These are phyloP conservation scores for Penicillium occitanis DNA, from an alignment of 2,329 filamentous ascomycete genomes.

Conservation along the genomic window DNA sequence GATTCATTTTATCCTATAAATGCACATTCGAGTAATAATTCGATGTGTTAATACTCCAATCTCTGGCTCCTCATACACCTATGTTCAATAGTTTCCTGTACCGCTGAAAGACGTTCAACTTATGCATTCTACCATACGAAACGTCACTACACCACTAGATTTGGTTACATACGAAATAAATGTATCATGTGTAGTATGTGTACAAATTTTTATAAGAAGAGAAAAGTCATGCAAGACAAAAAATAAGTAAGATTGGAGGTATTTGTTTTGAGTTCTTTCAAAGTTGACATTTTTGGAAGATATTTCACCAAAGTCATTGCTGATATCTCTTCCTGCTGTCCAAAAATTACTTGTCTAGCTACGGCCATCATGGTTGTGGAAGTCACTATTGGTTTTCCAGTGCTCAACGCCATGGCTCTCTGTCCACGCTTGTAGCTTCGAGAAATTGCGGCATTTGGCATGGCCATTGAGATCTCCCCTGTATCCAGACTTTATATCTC, in stretches of 20 bases:
- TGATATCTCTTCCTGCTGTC: neutral
- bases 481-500: constrained; percentile 2
- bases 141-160: neutral
- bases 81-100: neutral
- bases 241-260: neutral
- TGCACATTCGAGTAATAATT: neutral
- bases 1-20: neutral
- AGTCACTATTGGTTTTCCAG: neutral
- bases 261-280: neutral
- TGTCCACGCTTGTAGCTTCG: constrained; percentile 9
- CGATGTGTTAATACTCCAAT: neutral
- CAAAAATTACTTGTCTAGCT: neutral
- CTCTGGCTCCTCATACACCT: neutral
- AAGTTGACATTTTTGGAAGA: neutral
- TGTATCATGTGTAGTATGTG: neutral
- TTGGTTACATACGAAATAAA: neutral
- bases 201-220: neutral
- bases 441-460: constrained; percentile 13
- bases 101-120: too few species aligned
- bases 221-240: neutral
- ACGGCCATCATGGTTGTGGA: constrained; percentile 5
- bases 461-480: constrained; percentile 11
- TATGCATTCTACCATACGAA: neutral
- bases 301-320: neutral
- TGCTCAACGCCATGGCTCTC: constrained; percentile 9